phyloP scores from a whole-genome alignment of 2,329 filamentous ascomycete species.

The Achaetomium macrosporum region DNA sequence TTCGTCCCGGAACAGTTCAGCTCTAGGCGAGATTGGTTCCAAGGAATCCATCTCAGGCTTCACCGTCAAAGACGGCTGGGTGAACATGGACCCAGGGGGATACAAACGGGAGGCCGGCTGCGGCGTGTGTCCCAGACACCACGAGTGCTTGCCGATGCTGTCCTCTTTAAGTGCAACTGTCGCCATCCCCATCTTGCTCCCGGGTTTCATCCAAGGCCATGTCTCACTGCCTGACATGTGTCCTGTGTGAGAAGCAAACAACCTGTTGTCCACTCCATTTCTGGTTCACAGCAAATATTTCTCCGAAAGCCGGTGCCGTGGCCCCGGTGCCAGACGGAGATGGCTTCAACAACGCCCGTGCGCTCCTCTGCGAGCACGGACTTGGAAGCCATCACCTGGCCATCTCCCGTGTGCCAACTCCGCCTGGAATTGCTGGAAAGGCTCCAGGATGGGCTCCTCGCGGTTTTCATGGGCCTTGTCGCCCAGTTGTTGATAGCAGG shows the following conservation, averaged over 20 bases:
- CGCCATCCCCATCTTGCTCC: conserved; percentile 10
- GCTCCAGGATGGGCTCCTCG: conserved; percentile 27
- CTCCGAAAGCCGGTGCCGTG: conserved; percentile 17
- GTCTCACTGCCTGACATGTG: conserved; percentile 24
- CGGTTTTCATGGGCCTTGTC: conserved; percentile 34
- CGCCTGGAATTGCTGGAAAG: background rate
- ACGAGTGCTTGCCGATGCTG: conserved; percentile 16
- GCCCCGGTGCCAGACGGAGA: conserved; percentile 12
- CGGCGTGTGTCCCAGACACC: conserved; percentile 23
- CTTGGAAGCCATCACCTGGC: background rate
- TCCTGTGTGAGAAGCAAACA: conserved; percentile 20
- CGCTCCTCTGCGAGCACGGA: background rate
- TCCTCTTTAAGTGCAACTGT: conserved; percentile 23
- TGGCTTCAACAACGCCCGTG: conserved; percentile 7
- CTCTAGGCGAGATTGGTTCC: background rate
- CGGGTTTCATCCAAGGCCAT: conserved; percentile 11
- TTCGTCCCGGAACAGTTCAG: conserved; percentile 9
- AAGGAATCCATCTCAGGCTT: background rate
- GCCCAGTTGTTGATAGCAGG: conserved; percentile 44
- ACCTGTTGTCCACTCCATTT: conserved; percentile 11
- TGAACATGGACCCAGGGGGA: conserved; percentile 18
- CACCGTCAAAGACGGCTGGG: conserved; percentile 8
- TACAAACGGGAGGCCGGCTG: conserved; percentile 24
- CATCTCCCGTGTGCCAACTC: background rate
- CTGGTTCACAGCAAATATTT: conserved; percentile 2